A percentile compares a stretch with the other conserved stretches of the same genome.
Evolutionary conservation across 768 basidiomycete species (phyloP).

Genomic region (Omphalotus guepiniiformis): DNA sequence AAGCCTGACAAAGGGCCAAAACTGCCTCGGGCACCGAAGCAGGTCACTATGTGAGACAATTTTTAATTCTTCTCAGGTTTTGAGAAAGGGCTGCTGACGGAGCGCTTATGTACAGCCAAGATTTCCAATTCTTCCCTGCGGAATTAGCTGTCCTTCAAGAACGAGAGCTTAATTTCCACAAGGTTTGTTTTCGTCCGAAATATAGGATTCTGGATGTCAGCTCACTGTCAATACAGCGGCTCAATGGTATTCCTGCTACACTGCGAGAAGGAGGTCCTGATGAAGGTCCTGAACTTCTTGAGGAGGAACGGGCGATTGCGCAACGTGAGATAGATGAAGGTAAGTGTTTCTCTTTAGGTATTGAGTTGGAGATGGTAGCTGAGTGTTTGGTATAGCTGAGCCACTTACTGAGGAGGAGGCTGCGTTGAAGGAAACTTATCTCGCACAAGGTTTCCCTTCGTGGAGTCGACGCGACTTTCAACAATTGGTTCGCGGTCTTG

Average conservation of each 20-base stretch:
- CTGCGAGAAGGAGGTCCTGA: conserved; percentile 65
- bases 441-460: conserved; percentile 75
- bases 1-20: conserved; percentile 82
- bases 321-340: conserved; percentile 89
- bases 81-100: neutral
- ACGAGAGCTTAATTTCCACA: conserved; percentile 77
- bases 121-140: conserved; percentile 95
- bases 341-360: conserved; percentile 23
- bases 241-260: conserved; percentile 64
- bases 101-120: conserved; percentile 51
- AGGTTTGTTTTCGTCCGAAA: conserved; percentile 37
- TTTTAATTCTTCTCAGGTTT: neutral
- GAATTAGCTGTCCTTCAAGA: conserved; percentile 80
- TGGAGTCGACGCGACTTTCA: conserved; percentile 96
- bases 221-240: conserved; percentile 36
- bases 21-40: conserved; percentile 82
- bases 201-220: no score
- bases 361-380: neutral
- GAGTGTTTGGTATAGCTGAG: conserved; percentile 51
- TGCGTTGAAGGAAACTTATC: conserved; percentile 73
- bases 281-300: conserved; percentile 75
- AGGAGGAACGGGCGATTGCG: conserved; percentile 71
- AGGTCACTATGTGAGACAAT: conserved; percentile 66
- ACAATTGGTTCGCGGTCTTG: conserved; percentile 78
- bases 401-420: conserved; percentile 87